These are phyloP conservation scores for Russula earlei DNA, from an alignment of 768 basidiomycete genomes.

Conservation along the genomic window DNA sequence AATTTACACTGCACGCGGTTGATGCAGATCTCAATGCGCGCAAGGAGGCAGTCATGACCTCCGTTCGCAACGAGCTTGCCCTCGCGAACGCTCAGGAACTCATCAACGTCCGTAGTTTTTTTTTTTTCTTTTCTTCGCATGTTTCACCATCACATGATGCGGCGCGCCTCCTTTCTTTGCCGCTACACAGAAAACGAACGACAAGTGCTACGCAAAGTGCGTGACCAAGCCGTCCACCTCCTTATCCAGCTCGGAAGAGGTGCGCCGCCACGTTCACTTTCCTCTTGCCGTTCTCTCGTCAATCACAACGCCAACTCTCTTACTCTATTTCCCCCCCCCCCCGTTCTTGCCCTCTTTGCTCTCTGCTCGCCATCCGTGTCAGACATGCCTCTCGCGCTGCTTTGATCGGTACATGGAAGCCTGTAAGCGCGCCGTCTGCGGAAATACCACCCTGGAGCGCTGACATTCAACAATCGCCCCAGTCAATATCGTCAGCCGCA, in stretches of 20 bases:
- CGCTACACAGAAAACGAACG: conserved; percentile 54
- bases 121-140: neutral
- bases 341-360: too few relatives aligned
- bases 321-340: neutral
- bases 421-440: conserved; percentile 42
- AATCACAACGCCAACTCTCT: neutral
- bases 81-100: conserved; percentile 73
- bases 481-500: conserved; percentile 73
- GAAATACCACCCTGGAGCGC: neutral
- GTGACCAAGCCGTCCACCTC: conserved; percentile 65
- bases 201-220: conserved; percentile 71
- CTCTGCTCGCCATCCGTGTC: neutral
- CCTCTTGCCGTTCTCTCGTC: neutral
- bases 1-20: neutral
- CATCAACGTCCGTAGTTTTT: conserved; percentile 46
- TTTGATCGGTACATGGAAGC: conserved; percentile 80
- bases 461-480: neutral
- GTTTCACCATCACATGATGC: neutral
- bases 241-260: conserved; percentile 66
- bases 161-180: neutral
- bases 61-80: conserved; percentile 60
- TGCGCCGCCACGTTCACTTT: conserved; percentile 23
- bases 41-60: conserved; percentile 44
- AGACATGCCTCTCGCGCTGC: conserved; percentile 72
- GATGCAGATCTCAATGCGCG: conserved; percentile 30